These are phyloP conservation scores for Nitzschia sp. DNA, from an alignment of 108 stramenopile genomes.

Conservation along the genomic window DNA sequence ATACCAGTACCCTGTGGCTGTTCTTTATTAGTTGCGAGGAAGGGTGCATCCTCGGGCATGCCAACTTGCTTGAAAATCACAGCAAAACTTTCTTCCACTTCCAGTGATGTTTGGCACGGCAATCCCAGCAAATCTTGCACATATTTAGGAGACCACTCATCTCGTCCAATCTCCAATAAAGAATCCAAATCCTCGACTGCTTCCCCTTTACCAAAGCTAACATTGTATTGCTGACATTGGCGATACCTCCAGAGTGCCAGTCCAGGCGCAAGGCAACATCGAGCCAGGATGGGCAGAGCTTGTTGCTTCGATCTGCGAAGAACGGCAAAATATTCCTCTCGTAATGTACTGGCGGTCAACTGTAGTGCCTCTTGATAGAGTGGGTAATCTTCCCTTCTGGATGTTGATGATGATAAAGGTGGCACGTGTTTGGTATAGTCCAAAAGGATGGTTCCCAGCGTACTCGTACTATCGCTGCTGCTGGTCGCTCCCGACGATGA, in stretches of 20 bases:
- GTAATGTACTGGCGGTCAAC: slow-evolving; percentile 6
- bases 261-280: slow-evolving; percentile 29
- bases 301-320: not conserved
- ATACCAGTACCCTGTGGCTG: no score
- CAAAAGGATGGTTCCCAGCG: slow-evolving; percentile 2
- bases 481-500: not conserved
- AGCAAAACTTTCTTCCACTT: not conserved
- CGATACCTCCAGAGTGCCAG: slow-evolving; percentile 32
- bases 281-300: slow-evolving; percentile 22
- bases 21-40: not conserved
- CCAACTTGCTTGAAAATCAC: slow-evolving; percentile 23
- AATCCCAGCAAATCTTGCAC: slow-evolving; percentile 5
- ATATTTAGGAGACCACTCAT: slow-evolving; percentile 14
- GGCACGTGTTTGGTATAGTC: slow-evolving; percentile 8
- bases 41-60: slow-evolving; percentile 6
- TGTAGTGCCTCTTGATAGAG: slow-evolving; percentile 5
- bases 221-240: slow-evolving; percentile 44
- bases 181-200: slow-evolving; percentile 20
- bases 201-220: slow-evolving; percentile 37
- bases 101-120: not conserved
- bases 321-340: slow-evolving; percentile 28
- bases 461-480: not conserved
- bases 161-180: slow-evolving; percentile 4
- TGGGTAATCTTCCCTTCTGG: slow-evolving; percentile 11
- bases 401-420: no score